Evolutionary conservation across 2,329 filamentous ascomycete genomes (phyloP), one percentile per base, ranked within the genome.

Genomic region (Thyridium curvatum): DNA sequence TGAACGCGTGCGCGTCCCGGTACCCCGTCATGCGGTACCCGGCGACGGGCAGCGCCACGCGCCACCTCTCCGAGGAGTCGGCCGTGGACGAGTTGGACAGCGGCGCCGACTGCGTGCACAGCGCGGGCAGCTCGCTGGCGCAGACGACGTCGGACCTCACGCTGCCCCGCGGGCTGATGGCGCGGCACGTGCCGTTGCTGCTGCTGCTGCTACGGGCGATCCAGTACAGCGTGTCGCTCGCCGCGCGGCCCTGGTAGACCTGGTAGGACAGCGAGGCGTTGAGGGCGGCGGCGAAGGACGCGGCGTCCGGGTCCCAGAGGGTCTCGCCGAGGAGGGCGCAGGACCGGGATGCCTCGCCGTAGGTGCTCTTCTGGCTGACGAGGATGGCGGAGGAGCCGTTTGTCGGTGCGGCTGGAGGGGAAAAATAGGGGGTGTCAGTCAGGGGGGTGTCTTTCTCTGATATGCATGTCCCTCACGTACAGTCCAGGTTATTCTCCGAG

Each of bases 111-210:
- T 60, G 55, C 4, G 57, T 53, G 50, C 55, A 59, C 4, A 60
- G 49, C 1, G 42, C 42, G 2, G 56, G 56, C n/a, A 57, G 37
- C 28, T 47, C 30, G 10, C 34, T 40, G n/a, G 26, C 16, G 32
- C 35, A 31, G 40, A 55, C 57, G 40, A 65, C 58, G 18, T 66
- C 43, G 5, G 54, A 54, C 2, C 62, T 49, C 1, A 62, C 46
- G 30, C 60, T 62, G 17, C 65, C 64, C 4, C 48, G 49, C 8
- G 54, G 51, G 30, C 56, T 50, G 32, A 56, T 48, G 4, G 42
- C 45, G 8, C 50, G 44, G 39, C 54, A 58, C 5, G 16, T 32
- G 30, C 28, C 35, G 31, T 45, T 41, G 7, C 34, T 21, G 6
- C 36, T 34, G 4, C 34, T 18, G 14, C 34, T 15, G 8, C 15